phyloP scores from a whole-genome alignment of 1,284 basidiomycete genomes.

The Ceratobasidium papillatum region DNA sequence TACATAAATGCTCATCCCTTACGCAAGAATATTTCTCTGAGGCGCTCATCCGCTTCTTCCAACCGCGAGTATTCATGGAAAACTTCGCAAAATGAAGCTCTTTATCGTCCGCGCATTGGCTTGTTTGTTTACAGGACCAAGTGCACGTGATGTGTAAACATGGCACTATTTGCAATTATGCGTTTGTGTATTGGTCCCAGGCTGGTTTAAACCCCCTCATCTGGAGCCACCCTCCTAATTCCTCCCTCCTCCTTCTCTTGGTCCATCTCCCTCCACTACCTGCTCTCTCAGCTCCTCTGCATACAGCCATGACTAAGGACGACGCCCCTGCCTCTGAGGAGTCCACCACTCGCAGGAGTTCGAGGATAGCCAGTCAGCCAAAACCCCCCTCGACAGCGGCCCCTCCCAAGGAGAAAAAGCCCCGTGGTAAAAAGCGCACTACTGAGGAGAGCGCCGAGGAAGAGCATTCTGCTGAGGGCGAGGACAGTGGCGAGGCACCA shows the following conservation, averaged over 20 bases:
- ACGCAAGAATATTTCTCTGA: too few species aligned
- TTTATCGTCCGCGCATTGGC: neutral
- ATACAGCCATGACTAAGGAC: conserved; percentile 18
- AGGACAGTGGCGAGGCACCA: conserved; percentile 40
- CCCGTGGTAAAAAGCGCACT: conserved; percentile 45
- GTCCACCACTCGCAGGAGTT: conserved; percentile 34
- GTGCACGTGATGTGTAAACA: conserved; percentile 37
- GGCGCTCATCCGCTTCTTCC: too few species aligned
- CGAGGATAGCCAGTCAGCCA: conserved; percentile 34
- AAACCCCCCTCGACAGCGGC: conserved; percentile 38
- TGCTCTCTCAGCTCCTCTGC: neutral
- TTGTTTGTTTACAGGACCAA: conserved; percentile 24
- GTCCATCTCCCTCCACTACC: neutral
- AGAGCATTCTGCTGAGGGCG: conserved; percentile 45
- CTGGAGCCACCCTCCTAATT: conserved; percentile 13
- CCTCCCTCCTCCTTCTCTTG: conserved; percentile 4
- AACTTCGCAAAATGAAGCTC: neutral
- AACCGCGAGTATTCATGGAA: neutral
- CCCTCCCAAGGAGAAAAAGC: conserved; percentile 39
- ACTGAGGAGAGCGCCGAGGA: conserved; percentile 42
- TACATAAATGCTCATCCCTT: too few species aligned
- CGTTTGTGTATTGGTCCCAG: conserved; percentile 38
- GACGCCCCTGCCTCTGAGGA: conserved; percentile 13
- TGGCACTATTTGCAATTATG: conserved; percentile 35
- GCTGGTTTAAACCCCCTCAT: conserved; percentile 39